These are phyloP conservation scores for Pascua guehoae DNA, from an alignment of 1,284 basidiomycete genomes.

Conservation along the genomic window DNA sequence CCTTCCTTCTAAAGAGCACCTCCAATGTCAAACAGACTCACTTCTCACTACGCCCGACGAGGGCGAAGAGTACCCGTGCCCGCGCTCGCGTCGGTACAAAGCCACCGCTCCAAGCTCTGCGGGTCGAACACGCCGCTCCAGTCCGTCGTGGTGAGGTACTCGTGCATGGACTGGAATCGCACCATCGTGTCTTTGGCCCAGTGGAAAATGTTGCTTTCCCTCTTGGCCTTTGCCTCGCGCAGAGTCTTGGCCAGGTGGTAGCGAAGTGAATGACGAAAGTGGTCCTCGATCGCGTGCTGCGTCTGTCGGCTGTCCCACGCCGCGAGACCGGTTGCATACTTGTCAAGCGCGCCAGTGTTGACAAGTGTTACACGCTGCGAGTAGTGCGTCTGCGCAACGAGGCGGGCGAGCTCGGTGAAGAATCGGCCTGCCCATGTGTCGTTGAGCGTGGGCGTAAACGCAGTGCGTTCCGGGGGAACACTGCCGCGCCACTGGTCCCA, in stretches of 20 bases:
- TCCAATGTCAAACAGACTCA: too few relatives aligned
- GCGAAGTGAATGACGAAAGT: conserved; percentile 1
- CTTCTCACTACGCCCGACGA: too few relatives aligned
- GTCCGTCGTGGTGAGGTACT: neutral
- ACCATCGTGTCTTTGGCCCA: neutral
- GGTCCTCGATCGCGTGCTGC: neutral
- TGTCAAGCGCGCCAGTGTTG: conserved; percentile 3
- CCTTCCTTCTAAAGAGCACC: too few relatives aligned
- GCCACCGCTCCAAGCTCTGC: neutral
- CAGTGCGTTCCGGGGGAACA: neutral
- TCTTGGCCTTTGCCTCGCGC: neutral
- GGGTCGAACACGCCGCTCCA: neutral
- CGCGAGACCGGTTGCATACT: too few relatives aligned
- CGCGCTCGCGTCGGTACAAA: neutral
- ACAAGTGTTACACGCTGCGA: neutral
- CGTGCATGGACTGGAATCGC: conserved; percentile 1
- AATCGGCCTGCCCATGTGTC: conserved; percentile 4
- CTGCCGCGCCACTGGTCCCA: neutral
- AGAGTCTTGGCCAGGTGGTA: neutral
- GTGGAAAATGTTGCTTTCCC: neutral
- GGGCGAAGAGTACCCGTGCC: too few relatives aligned
- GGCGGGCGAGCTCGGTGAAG: conserved; percentile 6
- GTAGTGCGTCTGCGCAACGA: neutral
- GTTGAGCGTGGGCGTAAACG: neutral
- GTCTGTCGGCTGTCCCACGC: neutral